Percentiles rank a stretch among this genome's conserved stretches.
Evolutionary conservation across 306 rosid genomes (phyloP).

Genomic region (Cicer cuneatum): DNA sequence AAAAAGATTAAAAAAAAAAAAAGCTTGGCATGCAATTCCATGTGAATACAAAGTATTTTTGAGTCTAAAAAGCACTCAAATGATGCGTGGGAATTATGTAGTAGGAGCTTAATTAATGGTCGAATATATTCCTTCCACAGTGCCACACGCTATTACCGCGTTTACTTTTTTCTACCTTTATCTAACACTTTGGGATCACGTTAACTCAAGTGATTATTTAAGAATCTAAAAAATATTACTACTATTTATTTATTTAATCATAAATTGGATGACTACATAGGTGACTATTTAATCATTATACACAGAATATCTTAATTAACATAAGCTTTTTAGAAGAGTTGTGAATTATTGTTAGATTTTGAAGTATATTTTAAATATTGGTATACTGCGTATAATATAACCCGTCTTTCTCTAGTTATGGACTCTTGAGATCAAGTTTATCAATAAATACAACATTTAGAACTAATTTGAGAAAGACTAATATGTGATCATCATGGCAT

Average conservation of each 20-base stretch:
- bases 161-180: constrained; percentile 6
- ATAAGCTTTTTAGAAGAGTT: too few species aligned
- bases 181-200: background rate
- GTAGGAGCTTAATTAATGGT: constrained; percentile 30
- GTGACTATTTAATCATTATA: background rate
- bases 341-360: too few species aligned
- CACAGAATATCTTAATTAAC: background rate
- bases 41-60: constrained; percentile 28
- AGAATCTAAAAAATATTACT: background rate
- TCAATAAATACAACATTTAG: too few species aligned
- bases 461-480: too few species aligned
- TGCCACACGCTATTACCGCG: constrained; percentile 8
- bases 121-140: constrained; percentile 47
- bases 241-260: background rate
- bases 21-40: constrained; percentile 20
- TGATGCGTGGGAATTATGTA: constrained; percentile 34
- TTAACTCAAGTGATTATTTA: constrained; percentile 1
- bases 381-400: too few species aligned
- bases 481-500: too few species aligned
- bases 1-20: constrained; percentile 6
- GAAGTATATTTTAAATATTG: too few species aligned
- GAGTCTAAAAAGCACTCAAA: constrained; percentile 35
- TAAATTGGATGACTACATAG: background rate
- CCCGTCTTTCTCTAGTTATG: too few species aligned
- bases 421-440: too few species aligned